These are phyloP conservation scores for Hymenoscyphus albidus DNA, from an alignment of 2,329 filamentous ascomycete species.

Conservation along the genomic window DNA sequence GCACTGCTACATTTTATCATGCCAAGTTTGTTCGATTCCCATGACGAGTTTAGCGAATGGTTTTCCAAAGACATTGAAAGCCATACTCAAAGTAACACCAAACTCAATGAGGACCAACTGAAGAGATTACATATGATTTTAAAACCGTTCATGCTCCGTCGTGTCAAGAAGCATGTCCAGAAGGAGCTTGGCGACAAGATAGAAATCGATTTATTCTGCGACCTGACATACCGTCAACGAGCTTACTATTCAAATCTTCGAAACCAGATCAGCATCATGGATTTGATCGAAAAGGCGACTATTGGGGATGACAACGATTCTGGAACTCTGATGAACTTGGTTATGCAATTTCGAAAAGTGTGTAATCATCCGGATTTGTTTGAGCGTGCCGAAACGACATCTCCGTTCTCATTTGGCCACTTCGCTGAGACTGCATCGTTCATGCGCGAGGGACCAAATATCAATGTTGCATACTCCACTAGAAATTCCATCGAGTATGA, in stretches of 20 bases:
- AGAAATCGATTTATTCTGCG: slow-evolving; percentile 91
- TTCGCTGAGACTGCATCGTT: slow-evolving; percentile 97
- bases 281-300: slow-evolving; percentile 94
- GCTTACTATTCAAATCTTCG: slow-evolving; percentile 89
- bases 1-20: slow-evolving; percentile 98
- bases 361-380: slow-evolving; percentile 98
- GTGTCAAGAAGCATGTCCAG: slow-evolving; percentile 99
- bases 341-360: slow-evolving; percentile 99
- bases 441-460: slow-evolving; percentile 76
- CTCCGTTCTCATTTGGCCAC: slow-evolving; percentile 76
- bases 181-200: slow-evolving; percentile 99
- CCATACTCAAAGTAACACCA: slow-evolving; percentile 98
- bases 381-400: slow-evolving; percentile 86
- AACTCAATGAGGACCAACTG: slow-evolving; percentile 96
- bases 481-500: slow-evolving; percentile 81
- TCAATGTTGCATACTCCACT: slow-evolving; percentile 82
- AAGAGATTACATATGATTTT: slow-evolving; percentile 97
- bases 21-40: slow-evolving; percentile 95
- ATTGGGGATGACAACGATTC: slow-evolving; percentile 92
- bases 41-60: slow-evolving; percentile 91
- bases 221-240: slow-evolving; percentile 92
- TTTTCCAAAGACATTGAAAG: slow-evolving; percentile 97
- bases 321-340: slow-evolving; percentile 95
- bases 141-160: slow-evolving; percentile 98
- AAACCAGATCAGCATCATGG: slow-evolving; percentile 98